Evolutionary conservation across 345 rosid genomes (phyloP), one percentile per base, ranked within the genome.

Genomic region (Kernera saxatilis): DNA sequence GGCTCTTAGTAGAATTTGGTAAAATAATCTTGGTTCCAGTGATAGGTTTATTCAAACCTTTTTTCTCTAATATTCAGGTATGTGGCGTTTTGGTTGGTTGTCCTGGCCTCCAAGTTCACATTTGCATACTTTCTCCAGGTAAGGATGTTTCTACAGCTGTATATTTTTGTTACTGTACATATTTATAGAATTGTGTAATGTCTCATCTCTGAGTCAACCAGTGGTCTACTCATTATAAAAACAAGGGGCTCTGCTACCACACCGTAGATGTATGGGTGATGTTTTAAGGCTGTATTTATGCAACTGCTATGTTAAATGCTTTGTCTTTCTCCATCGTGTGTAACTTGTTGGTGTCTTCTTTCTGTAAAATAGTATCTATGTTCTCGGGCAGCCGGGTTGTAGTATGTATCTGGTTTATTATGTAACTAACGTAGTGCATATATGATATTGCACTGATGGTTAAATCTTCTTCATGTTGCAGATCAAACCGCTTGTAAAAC

Each of bases 91-190:
- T 94, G 99, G 99, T 62, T 89, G 89, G 82, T 94, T 74, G 84
- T 94, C 78, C 82, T 91, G 73, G 82, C 58, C 17, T 82, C 95
- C 90, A 94, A 91, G 81, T 94, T 91, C 76, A 79, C 86, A 51
- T 94, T 94, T 78, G 86, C 99, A 10, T 94, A 94, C 84, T 94
- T 94, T 83, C 96, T 94, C 80, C 98, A 94, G 96, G 99, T 76
- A 88, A 89, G 95, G 54, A 70, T 63, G 36, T 36, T 76, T 32
- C 53, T 36, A 39, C 52, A 62, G 54, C 45, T 48, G 33, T 55
- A 27, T 29, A 33, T 25, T 14, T 46, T 60, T 35, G 72, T 46
- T 67, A 58, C 23, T 30, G 29, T n/a, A 37, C 33, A 73, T 65
- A 27, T 54, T 30, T 56, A 56, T 43, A 43, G 45, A 44, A n/a